Percentiles rank a stretch among this genome's conserved stretches.
These are phyloP conservation scores for Solanum neorickii DNA, from an alignment of 257 asterid genomes.

Conservation along the genomic window DNA sequence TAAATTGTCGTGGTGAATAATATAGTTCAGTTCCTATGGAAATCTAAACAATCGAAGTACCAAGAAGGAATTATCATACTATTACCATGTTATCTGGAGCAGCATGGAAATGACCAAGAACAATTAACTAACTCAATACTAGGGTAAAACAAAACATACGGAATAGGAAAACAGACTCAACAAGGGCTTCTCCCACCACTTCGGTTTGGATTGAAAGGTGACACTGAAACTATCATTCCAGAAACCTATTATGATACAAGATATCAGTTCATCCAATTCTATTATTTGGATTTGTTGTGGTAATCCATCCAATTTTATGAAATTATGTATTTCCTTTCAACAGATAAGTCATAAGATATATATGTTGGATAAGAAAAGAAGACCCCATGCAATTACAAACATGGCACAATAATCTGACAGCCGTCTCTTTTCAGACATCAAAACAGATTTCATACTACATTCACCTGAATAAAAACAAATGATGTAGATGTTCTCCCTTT, in stretches of 20 bases:
- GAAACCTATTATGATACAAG: background rate
- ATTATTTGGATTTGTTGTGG: background rate
- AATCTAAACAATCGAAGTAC: background rate
- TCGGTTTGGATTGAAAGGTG: background rate
- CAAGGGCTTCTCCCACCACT: background rate
- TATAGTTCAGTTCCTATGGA: background rate
- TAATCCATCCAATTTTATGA: background rate
- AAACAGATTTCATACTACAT: background rate
- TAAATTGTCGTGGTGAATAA: background rate
- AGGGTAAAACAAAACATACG: background rate
- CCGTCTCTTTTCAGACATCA: background rate
- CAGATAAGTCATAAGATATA: background rate
- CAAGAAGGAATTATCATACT: background rate
- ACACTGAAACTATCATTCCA: background rate
- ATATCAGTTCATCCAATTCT: background rate
- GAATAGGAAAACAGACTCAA: background rate
- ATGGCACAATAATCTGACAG: background rate
- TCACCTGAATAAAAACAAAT: background rate
- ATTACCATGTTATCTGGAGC: background rate
- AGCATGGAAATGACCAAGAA: background rate
- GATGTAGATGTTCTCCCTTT: background rate
- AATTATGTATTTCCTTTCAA: background rate
- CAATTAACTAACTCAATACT: background rate
- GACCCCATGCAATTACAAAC: background rate
- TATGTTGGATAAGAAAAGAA: background rate